Conservation (phyloP, 148 eudicot species). For the Rhododendron henanense region DNA sequence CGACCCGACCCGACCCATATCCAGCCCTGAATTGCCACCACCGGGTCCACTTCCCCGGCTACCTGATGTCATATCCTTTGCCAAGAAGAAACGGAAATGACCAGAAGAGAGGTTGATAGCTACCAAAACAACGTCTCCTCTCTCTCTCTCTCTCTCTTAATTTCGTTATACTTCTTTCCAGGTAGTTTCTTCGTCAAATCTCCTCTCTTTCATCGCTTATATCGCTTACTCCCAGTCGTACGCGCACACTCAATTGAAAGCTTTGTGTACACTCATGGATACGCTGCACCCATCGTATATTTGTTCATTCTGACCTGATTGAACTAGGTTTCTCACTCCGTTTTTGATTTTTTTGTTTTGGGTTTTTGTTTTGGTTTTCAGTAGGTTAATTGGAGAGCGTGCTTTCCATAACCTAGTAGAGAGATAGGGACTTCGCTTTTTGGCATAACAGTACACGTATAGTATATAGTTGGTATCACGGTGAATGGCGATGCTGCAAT, state of each 20-base stretch:
- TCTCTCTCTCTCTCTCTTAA: neutral
- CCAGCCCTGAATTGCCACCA: neutral
- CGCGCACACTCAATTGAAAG: neutral
- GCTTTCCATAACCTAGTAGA: neutral
- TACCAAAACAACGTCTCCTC: neutral
- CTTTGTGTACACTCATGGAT: neutral
- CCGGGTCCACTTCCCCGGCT: neutral
- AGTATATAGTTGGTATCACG: neutral
- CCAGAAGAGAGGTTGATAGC: neutral
- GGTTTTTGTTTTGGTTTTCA: neutral
- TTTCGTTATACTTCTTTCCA: neutral
- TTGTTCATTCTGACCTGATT: neutral
- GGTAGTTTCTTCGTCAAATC: neutral
- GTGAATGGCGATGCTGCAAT: slow-evolving; percentile 7
- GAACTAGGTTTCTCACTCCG: neutral
- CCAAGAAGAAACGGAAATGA: slow-evolving; percentile 7
- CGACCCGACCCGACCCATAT: neutral
- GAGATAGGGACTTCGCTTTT: neutral
- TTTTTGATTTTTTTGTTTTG: neutral
- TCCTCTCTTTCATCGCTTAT: neutral
- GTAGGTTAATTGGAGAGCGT: neutral
- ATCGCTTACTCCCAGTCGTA: neutral
- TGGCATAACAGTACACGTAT: neutral
- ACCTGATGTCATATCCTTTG: neutral
- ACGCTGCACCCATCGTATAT: neutral